Base-by-base conservation (phyloP, 495 filamentous ascomycete genomes). In the Aspergillus cavernicola region DNA sequence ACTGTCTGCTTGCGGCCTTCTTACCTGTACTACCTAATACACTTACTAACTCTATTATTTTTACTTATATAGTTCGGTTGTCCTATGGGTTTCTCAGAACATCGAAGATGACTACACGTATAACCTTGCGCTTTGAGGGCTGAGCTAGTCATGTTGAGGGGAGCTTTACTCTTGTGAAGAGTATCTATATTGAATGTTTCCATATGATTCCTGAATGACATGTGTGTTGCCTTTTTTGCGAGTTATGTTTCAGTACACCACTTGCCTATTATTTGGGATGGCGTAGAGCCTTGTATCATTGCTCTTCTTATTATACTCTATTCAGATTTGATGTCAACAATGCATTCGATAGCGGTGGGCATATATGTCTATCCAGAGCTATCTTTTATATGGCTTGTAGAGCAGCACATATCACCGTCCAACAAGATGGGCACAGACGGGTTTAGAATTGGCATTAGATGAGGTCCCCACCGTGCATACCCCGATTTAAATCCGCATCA, bases 71-170 rank as follows among this genome's bases (percentile, higher is more conserved):
- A 95, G 90, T 64, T 88, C 90, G 33, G 82, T 91, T 37, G 85
- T 96, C 3, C 80, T 99, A 7, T 99, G 95, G 95, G 80, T 99
- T 12, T 90, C 87, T 55, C 95, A 99, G 81, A 99, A 97, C 63
- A 96, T 97, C 73, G 95, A 99, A 73, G 95, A 98, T 62, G 92
- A 97, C 70, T 98, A 97, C 67, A 90, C 90, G 44, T 98, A 98
- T 70, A 97, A 90, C 65, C 75, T 98, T 52, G 86, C 92, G 36
- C 79, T 98, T 55, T 97, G 44, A 6, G 19, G 9, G 11, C n/a
- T n/a, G 19, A 11, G 18, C 28, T 35, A 24, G 9, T n/a, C 12
- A 6, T 38, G 9, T 47, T 2, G 9, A 11, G 18, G 19, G 33
- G 2, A 1, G 31, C 11, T 28, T 9, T 15, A n/a, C 13, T 23